A percentile compares a stretch with the other conserved stretches of the same genome.
These are phyloP conservation scores for Atalantia buxifolia DNA, from an alignment of 345 rosid species.

Conservation along the genomic window DNA sequence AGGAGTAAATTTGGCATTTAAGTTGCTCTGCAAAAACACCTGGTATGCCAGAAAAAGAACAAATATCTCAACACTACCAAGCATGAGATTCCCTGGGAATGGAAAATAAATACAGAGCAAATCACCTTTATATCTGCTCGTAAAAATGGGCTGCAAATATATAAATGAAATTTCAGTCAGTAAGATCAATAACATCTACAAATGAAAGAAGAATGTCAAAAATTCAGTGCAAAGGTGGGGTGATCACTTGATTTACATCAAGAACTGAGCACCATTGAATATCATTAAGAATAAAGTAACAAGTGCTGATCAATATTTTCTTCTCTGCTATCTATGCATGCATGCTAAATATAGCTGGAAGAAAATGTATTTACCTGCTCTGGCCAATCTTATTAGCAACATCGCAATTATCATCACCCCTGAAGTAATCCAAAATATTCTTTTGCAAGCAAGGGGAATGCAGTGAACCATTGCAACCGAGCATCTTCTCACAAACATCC, in stretches of 20 bases:
- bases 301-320: neutral
- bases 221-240: neutral
- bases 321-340: neutral
- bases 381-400: conserved; percentile 36
- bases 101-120: conserved; percentile 15
- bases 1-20: conserved; percentile 81
- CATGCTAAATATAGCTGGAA: neutral
- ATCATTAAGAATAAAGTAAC: neutral
- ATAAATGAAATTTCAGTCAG: conserved; percentile 28
- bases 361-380: conserved; percentile 39
- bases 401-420: conserved; percentile 22
- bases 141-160: conserved; percentile 71
- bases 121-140: conserved; percentile 93
- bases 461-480: conserved; percentile 40
- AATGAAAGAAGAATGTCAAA: neutral
- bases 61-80: neutral
- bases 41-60: conserved; percentile 28
- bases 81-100: conserved; percentile 7
- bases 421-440: conserved; percentile 56
- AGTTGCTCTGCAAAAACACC: conserved; percentile 88
- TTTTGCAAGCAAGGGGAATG: conserved; percentile 58
- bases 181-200: neutral
- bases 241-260: neutral
- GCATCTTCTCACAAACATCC: conserved; percentile 37
- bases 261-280: neutral